phyloP scores from a whole-genome alignment of 768 basidiomycete species.

The Hygrocybe coccinea region DNA sequence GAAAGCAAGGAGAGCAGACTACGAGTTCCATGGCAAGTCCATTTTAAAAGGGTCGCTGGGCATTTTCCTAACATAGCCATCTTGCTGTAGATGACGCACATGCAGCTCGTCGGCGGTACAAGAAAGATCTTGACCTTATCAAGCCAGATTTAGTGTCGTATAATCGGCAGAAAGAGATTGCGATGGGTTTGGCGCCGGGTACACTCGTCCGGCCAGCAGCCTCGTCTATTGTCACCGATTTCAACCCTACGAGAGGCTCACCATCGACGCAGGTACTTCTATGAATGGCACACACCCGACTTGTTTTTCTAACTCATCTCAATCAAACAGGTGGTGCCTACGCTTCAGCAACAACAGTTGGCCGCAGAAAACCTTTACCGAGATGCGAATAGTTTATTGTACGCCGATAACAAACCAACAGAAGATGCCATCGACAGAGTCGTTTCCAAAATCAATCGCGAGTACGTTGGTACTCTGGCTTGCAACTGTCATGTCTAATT shows the following conservation, averaged over 20 bases:
- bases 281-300: conserved; percentile 10
- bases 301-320: not conserved
- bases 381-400: conserved; percentile 87
- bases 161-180: conserved; percentile 84
- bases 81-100: conserved; percentile 72
- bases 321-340: conserved; percentile 44
- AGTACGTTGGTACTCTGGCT: conserved; percentile 56
- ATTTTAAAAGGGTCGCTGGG: conserved; percentile 2
- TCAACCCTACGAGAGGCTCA: conserved; percentile 44
- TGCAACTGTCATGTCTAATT: not conserved
- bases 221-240: conserved; percentile 29
- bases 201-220: conserved; percentile 38
- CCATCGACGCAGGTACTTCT: conserved; percentile 34
- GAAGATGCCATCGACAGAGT: conserved; percentile 96
- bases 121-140: conserved; percentile 83
- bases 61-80: not conserved
- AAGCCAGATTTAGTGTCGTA: conserved; percentile 87
- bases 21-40: conserved; percentile 82
- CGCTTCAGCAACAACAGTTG: conserved; percentile 58
- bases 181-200: conserved; percentile 70
- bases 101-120: conserved; percentile 83
- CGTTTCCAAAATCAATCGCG: conserved; percentile 84
- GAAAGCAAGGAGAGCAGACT: conserved; percentile 82
- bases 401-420: conserved; percentile 91
- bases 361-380: conserved; percentile 83